Percentiles rank a stretch among this genome's conserved stretches.
phyloP scores from a whole-genome alignment of 306 rosid genomes.

The Inga oerstediana region DNA sequence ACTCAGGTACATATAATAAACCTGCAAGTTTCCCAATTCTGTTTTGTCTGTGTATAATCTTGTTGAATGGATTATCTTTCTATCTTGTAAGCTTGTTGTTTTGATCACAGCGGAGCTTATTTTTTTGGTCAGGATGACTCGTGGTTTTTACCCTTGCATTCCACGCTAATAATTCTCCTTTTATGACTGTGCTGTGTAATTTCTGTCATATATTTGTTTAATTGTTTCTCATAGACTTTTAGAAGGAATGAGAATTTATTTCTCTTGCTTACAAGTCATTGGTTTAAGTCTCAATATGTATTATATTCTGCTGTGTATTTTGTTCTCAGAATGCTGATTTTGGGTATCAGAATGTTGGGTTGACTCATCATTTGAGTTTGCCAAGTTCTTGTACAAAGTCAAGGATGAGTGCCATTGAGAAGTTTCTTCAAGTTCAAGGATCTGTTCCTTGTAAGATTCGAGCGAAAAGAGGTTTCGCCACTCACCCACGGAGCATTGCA shows the following conservation, averaged over 20 bases:
- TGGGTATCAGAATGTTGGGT: conserved; percentile 40
- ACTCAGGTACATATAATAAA: conserved; percentile 49
- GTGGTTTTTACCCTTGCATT: no score
- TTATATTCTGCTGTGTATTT: neutral
- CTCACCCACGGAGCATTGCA: conserved; percentile 96
- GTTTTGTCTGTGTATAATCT: neutral
- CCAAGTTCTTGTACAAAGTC: conserved; percentile 55
- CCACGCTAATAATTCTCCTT: no score
- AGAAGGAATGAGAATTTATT: no score
- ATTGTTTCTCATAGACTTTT: no score
- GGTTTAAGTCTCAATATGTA: neutral
- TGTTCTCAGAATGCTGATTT: conserved; percentile 46
- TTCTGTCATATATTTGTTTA: no score
- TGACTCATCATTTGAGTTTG: conserved; percentile 77
- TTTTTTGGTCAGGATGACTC: no score
- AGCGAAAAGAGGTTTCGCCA: conserved; percentile 93
- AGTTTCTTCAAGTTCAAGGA: conserved; percentile 59
- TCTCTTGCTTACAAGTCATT: no score
- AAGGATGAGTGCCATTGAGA: conserved; percentile 55
- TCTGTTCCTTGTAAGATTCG: conserved; percentile 76
- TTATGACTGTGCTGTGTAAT: no score
- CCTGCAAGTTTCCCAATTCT: neutral
- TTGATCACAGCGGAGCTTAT: no score
- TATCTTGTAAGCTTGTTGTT: no score
- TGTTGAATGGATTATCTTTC: neutral